Base-by-base conservation (phyloP, 345 rosid species). In the Populus deltoides region DNA sequence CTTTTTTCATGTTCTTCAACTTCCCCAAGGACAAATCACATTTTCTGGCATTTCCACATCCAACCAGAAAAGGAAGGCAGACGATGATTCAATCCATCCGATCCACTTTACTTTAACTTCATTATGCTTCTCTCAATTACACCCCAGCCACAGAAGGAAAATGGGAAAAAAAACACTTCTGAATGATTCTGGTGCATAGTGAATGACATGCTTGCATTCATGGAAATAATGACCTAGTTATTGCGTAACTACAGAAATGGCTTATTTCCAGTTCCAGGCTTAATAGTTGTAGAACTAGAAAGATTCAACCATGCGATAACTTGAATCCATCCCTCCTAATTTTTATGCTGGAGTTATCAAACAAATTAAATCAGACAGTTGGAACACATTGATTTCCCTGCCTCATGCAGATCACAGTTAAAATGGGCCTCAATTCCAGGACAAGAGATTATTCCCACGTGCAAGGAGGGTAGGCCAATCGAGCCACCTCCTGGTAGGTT, bases 401-500 rank as follows among this genome's bases (percentile, higher is more conserved):
- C 6, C 53, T 4, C 53, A 33, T 33, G 35, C 35, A 33, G 35
- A 33, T 4, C 35, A 33, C 5, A 33, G 35, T 33, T 33, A 33
- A 33, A 33, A 4, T 33, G 0, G n/a, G 35, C 35, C 35, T 2
- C 5, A 33, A 33, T 33, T 33, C 35, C 35, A 33, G 5, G 35
- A 33, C 35, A 33, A 33, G 35, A 33, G 35, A 33, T 33, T 5
- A 33, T 33, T 51, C 7, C 7, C 17, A 15, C 1, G 18, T 1
- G 0, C 5, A 31, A 0, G 72, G 79, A 89, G 97, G 98, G 90
- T 90, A 93, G 91, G 91, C 98, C 89, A 18, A 80, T 80, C 89
- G 88, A 81, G 92, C 95, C 98, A 90, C 92, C 93, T 95, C n/a
- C 93, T 72, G 4, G 51, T 0, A 0, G 0, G 70, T 84, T 78